Evolutionary conservation across 768 basidiomycete genomes (phyloP).

Genomic region (Boletus subcaerulescens): DNA sequence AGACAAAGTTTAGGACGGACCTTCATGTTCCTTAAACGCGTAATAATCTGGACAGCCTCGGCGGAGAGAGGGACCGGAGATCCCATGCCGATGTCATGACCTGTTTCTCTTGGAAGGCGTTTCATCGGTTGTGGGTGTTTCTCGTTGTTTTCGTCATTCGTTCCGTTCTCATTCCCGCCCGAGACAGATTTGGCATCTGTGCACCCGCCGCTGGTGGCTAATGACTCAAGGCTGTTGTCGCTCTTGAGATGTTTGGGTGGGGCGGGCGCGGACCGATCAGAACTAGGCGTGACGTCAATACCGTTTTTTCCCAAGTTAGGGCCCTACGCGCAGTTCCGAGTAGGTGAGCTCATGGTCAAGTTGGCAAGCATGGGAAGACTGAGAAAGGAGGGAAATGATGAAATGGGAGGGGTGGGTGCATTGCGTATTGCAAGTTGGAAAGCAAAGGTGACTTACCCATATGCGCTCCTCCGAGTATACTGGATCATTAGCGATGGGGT

Average conservation of each 20-base stretch:
- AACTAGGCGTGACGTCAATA: constrained; percentile 69
- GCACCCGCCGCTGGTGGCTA: constrained; percentile 13
- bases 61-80: constrained; percentile 77
- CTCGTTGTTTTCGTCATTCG: background rate
- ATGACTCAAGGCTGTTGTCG: constrained; percentile 47
- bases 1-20: constrained; percentile 34
- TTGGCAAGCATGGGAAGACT: background rate
- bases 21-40: constrained; percentile 78
- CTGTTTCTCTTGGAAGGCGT: constrained; percentile 78
- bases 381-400: background rate
- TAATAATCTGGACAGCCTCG: constrained; percentile 78
- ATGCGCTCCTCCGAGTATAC: constrained; percentile 81
- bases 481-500: constrained; percentile 94
- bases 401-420: background rate
- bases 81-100: constrained; percentile 84
- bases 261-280: constrained; percentile 60
- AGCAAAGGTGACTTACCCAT: constrained; percentile 50
- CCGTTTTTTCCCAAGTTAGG: constrained; percentile 72
- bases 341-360: background rate
- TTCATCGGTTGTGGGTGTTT: constrained; percentile 35
- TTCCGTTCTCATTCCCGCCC: background rate
- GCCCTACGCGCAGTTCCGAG: constrained; percentile 45
- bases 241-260: constrained; percentile 40
- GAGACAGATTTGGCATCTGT: constrained; percentile 1
- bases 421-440: background rate